Base-by-base conservation (phyloP, 768 basidiomycete species). In the Cantharellus cinnabarinus region DNA sequence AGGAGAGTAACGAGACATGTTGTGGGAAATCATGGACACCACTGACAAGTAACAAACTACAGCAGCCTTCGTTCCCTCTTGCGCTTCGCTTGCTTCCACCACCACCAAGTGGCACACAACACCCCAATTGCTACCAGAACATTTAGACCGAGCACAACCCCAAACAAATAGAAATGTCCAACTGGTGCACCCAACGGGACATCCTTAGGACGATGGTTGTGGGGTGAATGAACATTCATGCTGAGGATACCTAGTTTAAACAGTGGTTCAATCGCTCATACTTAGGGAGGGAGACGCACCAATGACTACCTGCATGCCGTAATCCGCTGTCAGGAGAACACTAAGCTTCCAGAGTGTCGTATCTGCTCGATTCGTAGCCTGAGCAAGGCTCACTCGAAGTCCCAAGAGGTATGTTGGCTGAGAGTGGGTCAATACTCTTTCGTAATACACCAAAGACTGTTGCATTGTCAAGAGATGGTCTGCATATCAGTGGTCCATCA, bases 391-490 rank as follows among this genome's bases (percentile, higher is more conserved):
- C 1, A 82, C 71, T 4, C 81, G 77, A 3, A 97, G 76, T 58
- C 89, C 82, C 7, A 82, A 78, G 3, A 93, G 72, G 68, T 93
- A 93, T 2, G 81, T 81, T 0, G 89, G 89, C 64, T 93, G 88
- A 15, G 85, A 85, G 63, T 93, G 83, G 62, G 83, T 82, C 55
- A 97, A 74, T 71, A 90, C 83, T 39, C 83, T 83, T 66, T 97
- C 90, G 70, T 87, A 89, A 69, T 94, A 85, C 5, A 72, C 75
- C 59, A 97, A 76, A 1, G 86, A 79, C 65, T 88, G 83, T 65
- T 93, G 88, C 59, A 97, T 72, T 2, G 87, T 81, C 34, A 91
- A 69, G 63, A 95, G 89, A 67, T 97, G 93, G 70, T 97, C 91
- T 91, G 44, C 44, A 48, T 10, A 48, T 29, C 29, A 48, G 44